Conservation (phyloP, 257 asterid genomes). For the Nemophila menziesii region DNA sequence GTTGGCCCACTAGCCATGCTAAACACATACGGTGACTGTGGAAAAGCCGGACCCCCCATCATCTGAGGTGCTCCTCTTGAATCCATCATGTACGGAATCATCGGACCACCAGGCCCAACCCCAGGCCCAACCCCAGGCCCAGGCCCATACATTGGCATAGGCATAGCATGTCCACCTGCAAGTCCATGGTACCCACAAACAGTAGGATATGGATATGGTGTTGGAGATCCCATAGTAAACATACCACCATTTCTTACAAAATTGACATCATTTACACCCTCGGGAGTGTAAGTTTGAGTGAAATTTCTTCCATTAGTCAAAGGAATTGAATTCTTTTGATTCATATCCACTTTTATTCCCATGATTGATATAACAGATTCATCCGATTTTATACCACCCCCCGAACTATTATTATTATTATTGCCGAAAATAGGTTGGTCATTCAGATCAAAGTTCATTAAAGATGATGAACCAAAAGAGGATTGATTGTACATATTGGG, state of each 20-base stretch:
- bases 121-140: too few species aligned
- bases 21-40: constrained; percentile 48
- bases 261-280: constrained; percentile 32
- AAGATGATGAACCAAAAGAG: constrained; percentile 33
- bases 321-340: constrained; percentile 25
- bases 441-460: constrained; percentile 52
- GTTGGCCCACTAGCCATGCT: constrained; percentile 32
- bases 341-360: constrained; percentile 65
- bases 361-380: constrained; percentile 53
- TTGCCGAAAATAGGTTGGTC: constrained; percentile 46
- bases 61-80: constrained; percentile 65
- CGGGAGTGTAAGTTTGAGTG: too few species aligned
- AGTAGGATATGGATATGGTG: constrained; percentile 36
- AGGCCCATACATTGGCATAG: constrained; percentile 41
- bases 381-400: constrained; percentile 27
- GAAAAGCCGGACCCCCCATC: constrained; percentile 33
- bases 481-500: constrained; percentile 22
- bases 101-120: too few species aligned
- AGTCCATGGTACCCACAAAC: constrained; percentile 40
- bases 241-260: constrained; percentile 25
- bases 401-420: constrained; percentile 22
- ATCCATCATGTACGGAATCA: constrained; percentile 72
- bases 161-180: constrained; percentile 34
- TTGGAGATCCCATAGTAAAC: constrained; percentile 39
- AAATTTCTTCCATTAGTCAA: too few species aligned